Evolutionary conservation across 441 rosid species (phyloP).

Genomic region (Cnidoscolus chayamansa): DNA sequence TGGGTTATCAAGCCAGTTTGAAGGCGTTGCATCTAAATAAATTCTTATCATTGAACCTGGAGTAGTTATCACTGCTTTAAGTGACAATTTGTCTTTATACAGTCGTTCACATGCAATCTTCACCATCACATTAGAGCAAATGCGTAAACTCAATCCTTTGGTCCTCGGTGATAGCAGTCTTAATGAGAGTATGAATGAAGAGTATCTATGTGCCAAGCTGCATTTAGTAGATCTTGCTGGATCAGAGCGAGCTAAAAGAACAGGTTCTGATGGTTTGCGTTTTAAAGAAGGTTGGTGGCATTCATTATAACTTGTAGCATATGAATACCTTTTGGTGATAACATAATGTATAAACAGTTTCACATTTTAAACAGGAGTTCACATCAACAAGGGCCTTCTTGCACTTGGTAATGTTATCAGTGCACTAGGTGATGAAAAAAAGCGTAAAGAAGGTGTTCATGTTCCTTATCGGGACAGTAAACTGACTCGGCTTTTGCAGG

Average conservation of each 20-base stretch:
- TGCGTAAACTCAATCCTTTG: conserved; percentile 66
- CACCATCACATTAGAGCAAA: conserved; percentile 94
- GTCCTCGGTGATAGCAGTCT: conserved; percentile 50
- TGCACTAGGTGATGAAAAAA: conserved; percentile 97
- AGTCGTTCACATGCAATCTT: conserved; percentile 99
- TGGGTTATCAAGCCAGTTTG: neutral
- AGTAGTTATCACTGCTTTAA: neutral
- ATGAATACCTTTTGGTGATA: conserved; percentile 20
- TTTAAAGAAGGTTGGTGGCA: conserved; percentile 83
- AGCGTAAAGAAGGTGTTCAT: conserved; percentile 89
- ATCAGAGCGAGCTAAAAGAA: conserved; percentile 96
- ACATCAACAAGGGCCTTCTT: conserved; percentile 95
- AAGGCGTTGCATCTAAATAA: conserved; percentile 11
- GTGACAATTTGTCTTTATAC: conserved; percentile 26
- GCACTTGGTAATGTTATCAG: conserved; percentile 99
- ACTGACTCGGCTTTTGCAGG: conserved; percentile 98
- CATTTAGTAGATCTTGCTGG: conserved; percentile 99
- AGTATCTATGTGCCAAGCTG: conserved; percentile 95
- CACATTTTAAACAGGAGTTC: conserved; percentile 63
- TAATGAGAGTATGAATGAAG: conserved; percentile 68
- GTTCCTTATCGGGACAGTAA: conserved; percentile 99
- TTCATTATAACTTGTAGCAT: conserved; percentile 14
- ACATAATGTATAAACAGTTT: conserved; percentile 24
- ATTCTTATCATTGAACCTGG: conserved; percentile 11
- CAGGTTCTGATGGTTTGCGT: conserved; percentile 93